A percentile compares a stretch with the other conserved stretches of the same genome.
phyloP scores from a whole-genome alignment of 352 stramenopile species.

The Detonula confervacea region DNA sequence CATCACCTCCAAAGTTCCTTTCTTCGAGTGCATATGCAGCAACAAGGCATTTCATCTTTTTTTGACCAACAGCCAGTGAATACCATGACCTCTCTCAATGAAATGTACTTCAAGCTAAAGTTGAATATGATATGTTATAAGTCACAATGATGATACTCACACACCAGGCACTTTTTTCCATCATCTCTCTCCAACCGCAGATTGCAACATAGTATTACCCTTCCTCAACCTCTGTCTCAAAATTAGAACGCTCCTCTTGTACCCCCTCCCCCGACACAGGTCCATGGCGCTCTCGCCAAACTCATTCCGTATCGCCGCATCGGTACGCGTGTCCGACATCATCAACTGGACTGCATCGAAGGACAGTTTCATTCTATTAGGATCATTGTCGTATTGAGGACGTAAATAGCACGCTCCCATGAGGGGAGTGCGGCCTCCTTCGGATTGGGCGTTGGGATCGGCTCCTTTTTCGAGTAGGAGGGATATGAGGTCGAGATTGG shows the following conservation, averaged over 20 bases:
- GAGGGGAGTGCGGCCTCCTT: constrained; percentile 50
- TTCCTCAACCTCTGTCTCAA: no score
- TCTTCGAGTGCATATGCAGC: no score
- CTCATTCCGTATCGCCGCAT: constrained; percentile 41
- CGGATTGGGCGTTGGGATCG: constrained; percentile 50
- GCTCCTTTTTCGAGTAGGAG: constrained; percentile 50
- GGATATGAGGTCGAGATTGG: constrained; percentile 40
- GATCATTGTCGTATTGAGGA: constrained; percentile 33
- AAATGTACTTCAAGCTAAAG: no score
- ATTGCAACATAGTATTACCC: no score
- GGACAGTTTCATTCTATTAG: constrained; percentile 29
- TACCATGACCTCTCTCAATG: no score
- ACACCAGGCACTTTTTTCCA: no score
- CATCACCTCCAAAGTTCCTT: no score
- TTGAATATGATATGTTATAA: no score
- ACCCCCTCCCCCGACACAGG: constrained; percentile 46
- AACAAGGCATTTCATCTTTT: no score
- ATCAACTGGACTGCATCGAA: constrained; percentile 34
- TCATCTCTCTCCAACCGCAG: no score
- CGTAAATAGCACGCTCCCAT: constrained; percentile 66
- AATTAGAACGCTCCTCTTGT: constrained; percentile 36
- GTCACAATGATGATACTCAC: no score
- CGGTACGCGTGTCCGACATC: constrained; percentile 50
- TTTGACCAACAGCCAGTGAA: no score
- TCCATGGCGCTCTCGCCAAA: constrained; percentile 63